Evolutionary conservation across 140 eudicot genomes (phyloP).

Genomic region (Flaveria floridana): DNA sequence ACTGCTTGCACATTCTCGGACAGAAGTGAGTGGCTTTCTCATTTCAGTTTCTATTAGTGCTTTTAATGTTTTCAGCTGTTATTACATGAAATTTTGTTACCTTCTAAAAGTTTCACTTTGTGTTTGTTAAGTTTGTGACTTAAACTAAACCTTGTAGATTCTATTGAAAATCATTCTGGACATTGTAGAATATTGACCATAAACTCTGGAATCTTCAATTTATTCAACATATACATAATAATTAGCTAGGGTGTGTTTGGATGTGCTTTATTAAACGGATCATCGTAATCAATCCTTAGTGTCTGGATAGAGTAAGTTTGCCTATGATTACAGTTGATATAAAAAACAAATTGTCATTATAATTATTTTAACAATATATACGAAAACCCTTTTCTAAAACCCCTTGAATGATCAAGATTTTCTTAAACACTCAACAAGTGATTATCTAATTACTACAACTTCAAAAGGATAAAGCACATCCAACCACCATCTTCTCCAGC

Average conservation of each 20-base stretch:
- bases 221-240: too few species aligned
- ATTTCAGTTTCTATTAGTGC: conserved; percentile 9
- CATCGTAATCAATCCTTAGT: too few species aligned
- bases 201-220: too few species aligned
- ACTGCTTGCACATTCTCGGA: conserved; percentile 60
- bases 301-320: not conserved
- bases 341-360: not conserved
- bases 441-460: too few species aligned
- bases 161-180: too few species aligned
- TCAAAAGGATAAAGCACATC: not conserved
- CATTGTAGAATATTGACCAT: too few species aligned
- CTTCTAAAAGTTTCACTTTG: not conserved
- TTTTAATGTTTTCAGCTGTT: not conserved
- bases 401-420: too few species aligned
- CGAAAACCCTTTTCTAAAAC: too few species aligned
- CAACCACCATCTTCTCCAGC: not conserved
- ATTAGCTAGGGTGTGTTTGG: too few species aligned
- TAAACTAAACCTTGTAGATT: not conserved
- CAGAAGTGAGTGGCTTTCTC: conserved; percentile 52
- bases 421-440: too few species aligned
- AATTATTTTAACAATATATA: too few species aligned
- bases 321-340: not conserved
- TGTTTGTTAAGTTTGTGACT: not conserved
- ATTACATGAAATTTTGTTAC: not conserved
- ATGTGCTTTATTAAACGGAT: too few species aligned